Evolutionary conservation across 2,329 filamentous ascomycete species (phyloP), one percentile per base, ranked within the genome.

Genomic region (Fusarium chaquense): DNA sequence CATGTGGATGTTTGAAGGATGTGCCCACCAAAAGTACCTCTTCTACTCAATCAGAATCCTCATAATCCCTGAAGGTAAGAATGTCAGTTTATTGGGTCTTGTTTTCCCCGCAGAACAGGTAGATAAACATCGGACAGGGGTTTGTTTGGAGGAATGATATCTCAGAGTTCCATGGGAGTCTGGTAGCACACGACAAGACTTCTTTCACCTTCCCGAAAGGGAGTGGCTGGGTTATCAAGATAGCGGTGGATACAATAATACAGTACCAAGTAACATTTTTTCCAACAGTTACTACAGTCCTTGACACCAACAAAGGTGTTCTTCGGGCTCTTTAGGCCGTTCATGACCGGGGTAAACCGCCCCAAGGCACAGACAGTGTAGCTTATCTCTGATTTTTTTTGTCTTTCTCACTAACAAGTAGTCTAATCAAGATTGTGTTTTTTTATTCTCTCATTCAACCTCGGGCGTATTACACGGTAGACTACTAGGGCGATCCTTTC

Each of bases 61-160:
- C 11, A 52, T 11, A 59, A 53, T n/a, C 36, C 41, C 36, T 62
- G 52, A 35, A 32, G 9, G 46, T 26, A 41, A 35, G 45, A 24
- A 51, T 57, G 51, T 44, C 54, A 55, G 36, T 62, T 58, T 40
- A 35, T 65, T 28, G 28, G 33, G 36, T 22, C 22, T 46, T 9
- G 28, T 69, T 65, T 69, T 65, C 69, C 69, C 70, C 70, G 70
- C 70, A 72, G 67, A 65, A 65, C 40, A 62, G 55, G 69, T 56
- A 72, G 70, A 73, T 70, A 70, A 60, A 69, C 67, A 65, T 35
- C 44, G 16, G 30, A 46, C 67, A 55, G 58, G 65, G 65, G 45
- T 33, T 33, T 26, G 12, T 15, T 45, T 45, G 28, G 45, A 53
- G 47, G 58, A 33, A 36, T 67, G 41, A 55, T 65, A 65, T 66